A percentile compares a stretch with the other conserved stretches of the same genome.
phyloP scores from a whole-genome alignment of 257 asterid genomes.

The Lantana camara region DNA sequence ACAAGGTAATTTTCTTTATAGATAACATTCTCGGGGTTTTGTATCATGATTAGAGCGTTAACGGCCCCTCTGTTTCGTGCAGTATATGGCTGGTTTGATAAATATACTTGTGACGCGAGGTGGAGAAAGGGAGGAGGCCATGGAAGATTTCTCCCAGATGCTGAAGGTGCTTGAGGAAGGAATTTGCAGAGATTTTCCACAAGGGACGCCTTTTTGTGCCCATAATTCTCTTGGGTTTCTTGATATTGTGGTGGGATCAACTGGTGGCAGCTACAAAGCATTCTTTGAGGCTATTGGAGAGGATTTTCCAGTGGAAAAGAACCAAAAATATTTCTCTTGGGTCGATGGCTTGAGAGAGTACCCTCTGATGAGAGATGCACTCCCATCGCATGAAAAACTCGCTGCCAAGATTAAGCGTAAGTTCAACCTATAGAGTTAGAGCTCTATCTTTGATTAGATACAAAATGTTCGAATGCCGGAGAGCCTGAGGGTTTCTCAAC shows the following conservation, averaged over 20 bases:
- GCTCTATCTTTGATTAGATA: background rate
- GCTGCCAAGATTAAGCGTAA: constrained; percentile 13
- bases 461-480: no score
- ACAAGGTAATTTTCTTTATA: background rate
- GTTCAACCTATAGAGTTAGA: constrained; percentile 8
- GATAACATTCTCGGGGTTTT: no score
- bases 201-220: background rate
- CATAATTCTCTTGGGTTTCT: constrained; percentile 3
- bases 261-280: constrained; percentile 6
- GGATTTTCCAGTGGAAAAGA: constrained; percentile 12
- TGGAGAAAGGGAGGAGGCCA: background rate
- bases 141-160: constrained; percentile 6
- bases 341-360: constrained; percentile 2
- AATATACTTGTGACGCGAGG: background rate
- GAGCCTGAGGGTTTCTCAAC: no score
- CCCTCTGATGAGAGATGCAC: constrained; percentile 10
- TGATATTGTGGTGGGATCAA: constrained; percentile 14
- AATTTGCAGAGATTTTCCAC: constrained; percentile 11
- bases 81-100: background rate
- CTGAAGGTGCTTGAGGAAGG: constrained; percentile 11
- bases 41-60: background rate
- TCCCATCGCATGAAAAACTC: constrained; percentile 1
- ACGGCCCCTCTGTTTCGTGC: background rate
- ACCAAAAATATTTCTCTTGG: constrained; percentile 2
- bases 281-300: constrained; percentile 6